These are phyloP conservation scores for Umbelopsis vinacea DNA, from an alignment of 192 early-diverging fungal species.

Conservation along the genomic window DNA sequence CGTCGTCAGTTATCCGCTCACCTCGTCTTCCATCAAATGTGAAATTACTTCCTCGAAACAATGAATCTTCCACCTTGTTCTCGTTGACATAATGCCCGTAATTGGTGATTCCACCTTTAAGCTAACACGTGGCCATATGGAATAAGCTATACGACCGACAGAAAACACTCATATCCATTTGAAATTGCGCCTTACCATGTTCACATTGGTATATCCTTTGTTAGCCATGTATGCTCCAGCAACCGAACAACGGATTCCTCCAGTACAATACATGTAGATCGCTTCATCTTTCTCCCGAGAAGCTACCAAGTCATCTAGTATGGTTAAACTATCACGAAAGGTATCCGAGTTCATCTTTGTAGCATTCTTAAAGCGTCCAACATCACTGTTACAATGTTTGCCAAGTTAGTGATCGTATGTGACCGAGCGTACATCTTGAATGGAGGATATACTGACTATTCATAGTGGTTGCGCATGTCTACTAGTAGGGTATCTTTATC, in stretches of 20 bases:
- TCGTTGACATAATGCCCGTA: conserved; percentile 61
- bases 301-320: conserved; percentile 58
- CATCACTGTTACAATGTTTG: conserved; percentile 45
- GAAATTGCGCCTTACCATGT: conserved; percentile 42
- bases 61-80: conserved; percentile 39
- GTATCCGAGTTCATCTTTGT: conserved; percentile 73
- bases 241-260: conserved; percentile 77
- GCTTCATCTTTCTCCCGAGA: conserved; percentile 53
- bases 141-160: neutral
- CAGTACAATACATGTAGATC: conserved; percentile 84
- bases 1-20: conserved; percentile 66
- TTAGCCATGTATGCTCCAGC: conserved; percentile 71
- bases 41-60: conserved; percentile 78
- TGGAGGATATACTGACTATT: conserved; percentile 48
- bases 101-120: conserved; percentile 74
- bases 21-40: conserved; percentile 79
- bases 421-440: neutral
- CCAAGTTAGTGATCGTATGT: neutral
- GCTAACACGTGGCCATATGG: conserved; percentile 24
- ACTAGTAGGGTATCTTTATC: conserved; percentile 52
- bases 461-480: conserved; percentile 83
- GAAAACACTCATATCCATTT: neutral
- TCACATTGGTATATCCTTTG: conserved; percentile 67
- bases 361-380: conserved; percentile 71
- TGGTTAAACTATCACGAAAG: conserved; percentile 68